Conservation (phyloP, 148 eudicot species). For the Spergularia bocconei region DNA sequence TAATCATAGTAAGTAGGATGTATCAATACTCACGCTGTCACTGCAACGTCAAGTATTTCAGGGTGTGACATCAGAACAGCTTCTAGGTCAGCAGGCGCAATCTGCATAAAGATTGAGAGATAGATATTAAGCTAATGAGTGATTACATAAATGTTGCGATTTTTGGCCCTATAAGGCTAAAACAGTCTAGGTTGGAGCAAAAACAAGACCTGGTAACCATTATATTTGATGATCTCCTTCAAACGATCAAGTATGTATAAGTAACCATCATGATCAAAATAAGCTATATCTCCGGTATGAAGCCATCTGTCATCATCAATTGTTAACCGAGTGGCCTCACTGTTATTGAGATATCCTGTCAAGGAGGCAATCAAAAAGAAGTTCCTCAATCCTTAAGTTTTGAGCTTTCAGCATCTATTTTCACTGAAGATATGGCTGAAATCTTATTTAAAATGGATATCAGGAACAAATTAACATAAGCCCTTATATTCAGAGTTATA, state of each 20-base stretch:
- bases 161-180: neutral
- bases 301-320: constrained; percentile 80
- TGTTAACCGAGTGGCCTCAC: constrained; percentile 53
- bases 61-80: constrained; percentile 71
- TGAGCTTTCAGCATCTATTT: neutral
- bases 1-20: neutral
- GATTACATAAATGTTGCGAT: neutral
- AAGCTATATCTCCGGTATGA: constrained; percentile 81
- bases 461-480: no score
- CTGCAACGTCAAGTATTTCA: constrained; percentile 76
- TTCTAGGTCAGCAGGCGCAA: constrained; percentile 96
- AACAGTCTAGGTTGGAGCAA: neutral
- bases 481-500: no score
- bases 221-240: constrained; percentile 94
- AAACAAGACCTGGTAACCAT: constrained; percentile 78
- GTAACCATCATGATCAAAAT: constrained; percentile 76
- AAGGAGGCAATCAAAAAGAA: neutral
- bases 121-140: neutral
- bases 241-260: constrained; percentile 72
- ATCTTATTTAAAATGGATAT: neutral
- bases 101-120: constrained; percentile 38
- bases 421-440: neutral
- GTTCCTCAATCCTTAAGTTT: neutral
- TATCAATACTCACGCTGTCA: constrained; percentile 53
- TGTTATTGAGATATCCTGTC: constrained; percentile 75